phyloP scores from a whole-genome alignment of 805 yeast genomes.

The Wickerhamiella alocasiicola region DNA sequence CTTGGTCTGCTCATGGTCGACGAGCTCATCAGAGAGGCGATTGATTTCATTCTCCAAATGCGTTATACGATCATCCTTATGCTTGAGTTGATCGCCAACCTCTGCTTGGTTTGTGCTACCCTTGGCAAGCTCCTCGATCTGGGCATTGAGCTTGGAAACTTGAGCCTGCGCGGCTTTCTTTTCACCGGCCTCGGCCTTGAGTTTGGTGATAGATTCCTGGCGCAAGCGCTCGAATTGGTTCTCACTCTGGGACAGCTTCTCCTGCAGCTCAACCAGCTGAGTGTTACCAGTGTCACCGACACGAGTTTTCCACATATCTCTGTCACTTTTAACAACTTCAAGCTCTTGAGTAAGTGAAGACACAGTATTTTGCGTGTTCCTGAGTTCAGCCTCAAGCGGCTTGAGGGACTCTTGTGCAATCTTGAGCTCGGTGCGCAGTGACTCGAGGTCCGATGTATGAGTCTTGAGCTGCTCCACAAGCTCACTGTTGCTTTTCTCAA shows the following conservation, averaged over 20 bases:
- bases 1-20: constrained; percentile 15
- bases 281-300: not conserved
- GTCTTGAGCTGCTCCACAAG: not conserved
- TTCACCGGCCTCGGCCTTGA: constrained; percentile 1
- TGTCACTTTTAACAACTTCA: not conserved
- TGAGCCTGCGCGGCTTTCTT: not conserved
- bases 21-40: constrained; percentile 21
- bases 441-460: constrained; percentile 12
- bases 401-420: not conserved
- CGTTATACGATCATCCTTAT: constrained; percentile 21
- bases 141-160: not conserved
- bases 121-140: not conserved
- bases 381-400: not conserved
- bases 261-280: not conserved
- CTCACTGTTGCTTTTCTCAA: not conserved
- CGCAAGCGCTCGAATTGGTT: not conserved
- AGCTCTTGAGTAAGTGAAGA: not conserved
- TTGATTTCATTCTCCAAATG: constrained; percentile 26
- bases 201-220: constrained; percentile 1
- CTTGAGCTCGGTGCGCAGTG: constrained; percentile 13
- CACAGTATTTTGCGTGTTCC: not conserved
- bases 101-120: not conserved
- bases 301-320: constrained; percentile 4
- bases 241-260: constrained; percentile 1
- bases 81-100: constrained; percentile 19